Conservation (phyloP, 202 grass and related monocot species). For the Setaria italica region DNA sequence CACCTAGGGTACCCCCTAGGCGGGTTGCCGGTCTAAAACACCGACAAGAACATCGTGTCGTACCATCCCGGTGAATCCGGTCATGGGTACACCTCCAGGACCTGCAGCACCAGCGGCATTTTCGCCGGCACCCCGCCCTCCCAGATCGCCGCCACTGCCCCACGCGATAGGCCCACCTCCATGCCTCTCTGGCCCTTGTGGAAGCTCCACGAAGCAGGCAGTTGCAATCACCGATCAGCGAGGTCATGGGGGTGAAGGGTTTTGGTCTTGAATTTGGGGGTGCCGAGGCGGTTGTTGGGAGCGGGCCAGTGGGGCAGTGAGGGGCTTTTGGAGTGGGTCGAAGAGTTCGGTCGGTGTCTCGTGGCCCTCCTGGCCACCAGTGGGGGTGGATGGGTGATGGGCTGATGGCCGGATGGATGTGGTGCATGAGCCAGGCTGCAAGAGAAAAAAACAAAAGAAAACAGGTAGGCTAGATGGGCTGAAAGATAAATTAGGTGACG, state of each 20-base stretch:
- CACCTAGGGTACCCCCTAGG: too few relatives aligned
- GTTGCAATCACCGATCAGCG: not conserved
- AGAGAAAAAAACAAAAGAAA: too few relatives aligned
- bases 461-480: too few relatives aligned
- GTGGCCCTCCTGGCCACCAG: too few relatives aligned
- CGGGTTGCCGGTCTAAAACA: too few relatives aligned
- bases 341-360: too few relatives aligned
- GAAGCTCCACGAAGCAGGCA: not conserved
- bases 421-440: too few relatives aligned
- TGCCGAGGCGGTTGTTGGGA: not conserved
- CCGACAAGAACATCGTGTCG: constrained; percentile 52
- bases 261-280: not conserved
- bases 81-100: constrained; percentile 46
- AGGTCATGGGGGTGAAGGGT: not conserved
- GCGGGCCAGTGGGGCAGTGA: too few relatives aligned
- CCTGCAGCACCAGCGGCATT: constrained; percentile 20
- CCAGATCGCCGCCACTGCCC: not conserved
- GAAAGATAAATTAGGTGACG: too few relatives aligned
- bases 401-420: too few relatives aligned
- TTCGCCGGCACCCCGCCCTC: not conserved
- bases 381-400: too few relatives aligned
- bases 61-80: constrained; percentile 43
- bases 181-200: not conserved
- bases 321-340: too few relatives aligned
- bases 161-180: not conserved